Evolutionary conservation across 1,284 basidiomycete species (phyloP), one percentile per base, ranked within the genome.

Genomic region (Pseudozyma tsukubaensis): DNA sequence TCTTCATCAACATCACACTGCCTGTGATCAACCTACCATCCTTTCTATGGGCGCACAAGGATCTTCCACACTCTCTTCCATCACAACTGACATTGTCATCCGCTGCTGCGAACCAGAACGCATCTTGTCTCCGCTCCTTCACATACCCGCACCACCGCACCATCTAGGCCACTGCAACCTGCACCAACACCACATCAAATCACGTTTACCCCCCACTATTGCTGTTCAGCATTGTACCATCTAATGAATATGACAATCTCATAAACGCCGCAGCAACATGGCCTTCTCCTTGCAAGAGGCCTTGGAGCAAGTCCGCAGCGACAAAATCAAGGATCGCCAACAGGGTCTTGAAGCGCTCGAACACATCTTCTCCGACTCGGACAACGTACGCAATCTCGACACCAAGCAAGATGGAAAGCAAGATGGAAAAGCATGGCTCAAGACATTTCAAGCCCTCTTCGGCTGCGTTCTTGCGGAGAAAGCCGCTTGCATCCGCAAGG

Each of bases 361-460:
- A 37, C 87, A 87, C 24, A 86, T 89, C 44, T 92, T 95, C 68
- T 83, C 87, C n/a, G 88, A 88, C 63, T 86, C 88, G 52, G 83
- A 85, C 52, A 87, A 88, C 12, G 85, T 91, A 40, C 85, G 87
- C 37, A 88, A 88, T 47, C 87, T 92, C 71, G 88, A 87, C 21
- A 82, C 85, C 11, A 85, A 89, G 24, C 89, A 88, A 9, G 24
- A 29, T 29, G 24, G 24, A 6, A 29, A 29, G n/a, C n/a, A n/a
- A n/a, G 85, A 86, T 35, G 80, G 81, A 37, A 71, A 62, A 47
- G 76, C 84, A 21, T 96, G 92, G 93, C 85, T 91, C 37, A 86
- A 87, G 9, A 86, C 94, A 2, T 92, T 92, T 77, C 89, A 93
- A 79, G 89, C 89, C 19, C 86, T 95, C 11, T 94, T 93, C 83